Evolutionary conservation across 1,284 basidiomycete genomes (phyloP).

Genomic region (Athelia sp.): DNA sequence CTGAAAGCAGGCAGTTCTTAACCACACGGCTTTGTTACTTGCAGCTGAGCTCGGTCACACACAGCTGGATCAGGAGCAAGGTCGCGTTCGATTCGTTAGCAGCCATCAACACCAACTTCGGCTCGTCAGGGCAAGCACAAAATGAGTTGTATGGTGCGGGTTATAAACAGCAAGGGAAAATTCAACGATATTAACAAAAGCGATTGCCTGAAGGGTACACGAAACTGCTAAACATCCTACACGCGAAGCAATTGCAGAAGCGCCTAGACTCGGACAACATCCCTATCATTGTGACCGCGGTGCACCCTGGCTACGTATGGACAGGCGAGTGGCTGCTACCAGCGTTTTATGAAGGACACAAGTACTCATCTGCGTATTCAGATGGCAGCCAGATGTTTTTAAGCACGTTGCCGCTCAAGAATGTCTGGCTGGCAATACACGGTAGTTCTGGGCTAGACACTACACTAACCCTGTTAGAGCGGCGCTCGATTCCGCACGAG

Average conservation of each 20-base stretch:
- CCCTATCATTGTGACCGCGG: constrained; percentile 22
- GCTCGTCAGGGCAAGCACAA: not conserved
- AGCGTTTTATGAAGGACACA: not conserved
- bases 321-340: not conserved
- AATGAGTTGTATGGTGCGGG: not conserved
- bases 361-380: not conserved
- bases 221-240: constrained; percentile 37
- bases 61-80: not conserved
- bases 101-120: not conserved
- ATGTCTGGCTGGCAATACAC: not conserved
- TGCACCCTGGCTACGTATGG: constrained; percentile 23
- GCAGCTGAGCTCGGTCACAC: not conserved
- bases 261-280: constrained; percentile 21
- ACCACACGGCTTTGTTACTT: not conserved
- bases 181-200: not conserved
- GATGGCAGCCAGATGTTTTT: not conserved
- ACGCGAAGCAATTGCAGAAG: constrained; percentile 32
- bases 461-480: no score
- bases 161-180: not conserved
- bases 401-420: not conserved
- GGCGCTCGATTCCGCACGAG: no score
- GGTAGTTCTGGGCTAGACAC: no score
- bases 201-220: constrained; percentile 22
- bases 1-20: not conserved
- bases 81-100: not conserved